These are phyloP conservation scores for Acacia acuminata DNA, from an alignment of 306 rosid species.

Conservation along the genomic window DNA sequence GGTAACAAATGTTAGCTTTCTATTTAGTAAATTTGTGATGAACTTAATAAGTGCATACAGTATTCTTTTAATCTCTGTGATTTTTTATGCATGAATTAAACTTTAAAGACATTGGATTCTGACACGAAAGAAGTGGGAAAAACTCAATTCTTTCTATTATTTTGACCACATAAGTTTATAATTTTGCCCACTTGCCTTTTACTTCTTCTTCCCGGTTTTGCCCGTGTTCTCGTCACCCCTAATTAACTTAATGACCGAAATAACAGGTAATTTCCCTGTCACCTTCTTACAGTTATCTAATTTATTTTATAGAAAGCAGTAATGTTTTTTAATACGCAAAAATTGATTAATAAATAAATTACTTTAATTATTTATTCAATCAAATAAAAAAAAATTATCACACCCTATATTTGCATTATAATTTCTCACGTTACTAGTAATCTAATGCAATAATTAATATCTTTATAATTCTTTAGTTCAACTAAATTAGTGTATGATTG, in stretches of 20 bases:
- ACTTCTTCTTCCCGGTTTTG: not conserved
- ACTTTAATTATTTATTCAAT: not conserved
- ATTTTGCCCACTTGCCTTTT: constrained; percentile 6
- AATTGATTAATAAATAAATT: not conserved
- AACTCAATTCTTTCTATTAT: not conserved
- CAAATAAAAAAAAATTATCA: not conserved
- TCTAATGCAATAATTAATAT: no score
- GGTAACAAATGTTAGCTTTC: not conserved
- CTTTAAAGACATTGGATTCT: not conserved
- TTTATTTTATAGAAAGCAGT: not conserved
- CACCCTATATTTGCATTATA: no score
- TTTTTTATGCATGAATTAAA: not conserved
- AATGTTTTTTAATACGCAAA: not conserved
- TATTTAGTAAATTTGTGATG: not conserved
- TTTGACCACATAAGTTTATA: not conserved
- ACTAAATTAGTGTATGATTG: no score
- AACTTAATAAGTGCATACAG: not conserved
- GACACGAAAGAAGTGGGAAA: not conserved
- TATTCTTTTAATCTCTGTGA: not conserved
- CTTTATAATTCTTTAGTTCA: no score
- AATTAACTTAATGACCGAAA: not conserved
- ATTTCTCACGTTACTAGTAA: not conserved
- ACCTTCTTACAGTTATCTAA: not conserved
- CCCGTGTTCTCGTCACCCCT: not conserved
- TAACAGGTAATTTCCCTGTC: not conserved